Evolutionary conservation across 2,329 filamentous ascomycete genomes (phyloP).

Genomic region (Aspergillus piperis): DNA sequence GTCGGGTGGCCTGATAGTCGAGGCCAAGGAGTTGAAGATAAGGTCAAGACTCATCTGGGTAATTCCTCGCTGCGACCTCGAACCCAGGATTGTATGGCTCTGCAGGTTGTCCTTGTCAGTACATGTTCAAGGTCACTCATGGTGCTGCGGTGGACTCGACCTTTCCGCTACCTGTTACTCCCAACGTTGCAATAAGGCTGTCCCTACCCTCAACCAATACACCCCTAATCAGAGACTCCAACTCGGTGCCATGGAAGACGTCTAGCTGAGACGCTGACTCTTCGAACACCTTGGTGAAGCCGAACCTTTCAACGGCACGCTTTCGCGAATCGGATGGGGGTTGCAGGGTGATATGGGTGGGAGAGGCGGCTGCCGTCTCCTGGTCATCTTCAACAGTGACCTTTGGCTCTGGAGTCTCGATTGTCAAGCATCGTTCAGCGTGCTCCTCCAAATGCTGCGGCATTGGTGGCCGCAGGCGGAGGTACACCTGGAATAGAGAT

Average conservation of each 20-base stretch:
- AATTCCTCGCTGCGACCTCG: slow-evolving; percentile 79
- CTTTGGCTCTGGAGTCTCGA: slow-evolving; percentile 59
- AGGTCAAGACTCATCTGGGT: slow-evolving; percentile 91
- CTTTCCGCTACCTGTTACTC: slow-evolving; percentile 95
- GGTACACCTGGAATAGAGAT: slow-evolving; percentile 84
- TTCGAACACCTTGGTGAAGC: slow-evolving; percentile 90
- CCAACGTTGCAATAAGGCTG: slow-evolving; percentile 85
- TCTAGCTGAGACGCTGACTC: slow-evolving; percentile 83
- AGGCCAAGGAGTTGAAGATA: slow-evolving; percentile 77
- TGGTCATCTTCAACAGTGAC: slow-evolving; percentile 40
- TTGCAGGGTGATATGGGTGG: slow-evolving; percentile 74
- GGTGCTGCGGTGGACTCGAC: slow-evolving; percentile 49
- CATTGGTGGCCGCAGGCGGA: slow-evolving; percentile 74
- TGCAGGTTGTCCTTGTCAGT: slow-evolving; percentile 41
- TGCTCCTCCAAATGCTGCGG: slow-evolving; percentile 41
- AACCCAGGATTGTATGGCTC: slow-evolving; percentile 96
- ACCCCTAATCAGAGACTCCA: slow-evolving; percentile 74
- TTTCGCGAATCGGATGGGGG: slow-evolving; percentile 81
- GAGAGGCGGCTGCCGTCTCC: slow-evolving; percentile 31
- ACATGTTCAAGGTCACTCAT: slow-evolving; percentile 2
- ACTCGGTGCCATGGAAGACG: slow-evolving; percentile 77
- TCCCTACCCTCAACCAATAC: slow-evolving; percentile 84
- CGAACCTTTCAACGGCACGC: slow-evolving; percentile 87
- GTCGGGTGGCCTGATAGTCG: slow-evolving; percentile 66
- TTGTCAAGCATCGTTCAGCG: slow-evolving; percentile 71